phyloP scores from a whole-genome alignment of 768 basidiomycete species.

The Tricholoma sp. region DNA sequence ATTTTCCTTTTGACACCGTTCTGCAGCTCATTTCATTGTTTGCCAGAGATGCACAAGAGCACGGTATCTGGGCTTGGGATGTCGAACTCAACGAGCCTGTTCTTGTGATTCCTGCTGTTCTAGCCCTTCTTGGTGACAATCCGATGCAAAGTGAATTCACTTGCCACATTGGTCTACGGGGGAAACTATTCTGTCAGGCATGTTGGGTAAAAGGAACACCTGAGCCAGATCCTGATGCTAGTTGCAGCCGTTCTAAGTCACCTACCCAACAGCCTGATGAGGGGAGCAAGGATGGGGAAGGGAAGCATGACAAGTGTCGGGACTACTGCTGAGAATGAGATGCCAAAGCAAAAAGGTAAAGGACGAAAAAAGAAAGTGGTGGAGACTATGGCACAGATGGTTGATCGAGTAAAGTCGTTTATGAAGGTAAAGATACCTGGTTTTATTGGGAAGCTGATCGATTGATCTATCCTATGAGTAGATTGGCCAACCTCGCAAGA shows the following conservation, averaged over 20 bases:
- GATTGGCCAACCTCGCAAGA: not conserved
- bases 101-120: constrained; percentile 23
- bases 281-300: not conserved
- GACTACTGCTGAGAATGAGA: not conserved
- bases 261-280: not conserved
- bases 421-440: not conserved
- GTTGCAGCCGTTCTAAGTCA: not conserved
- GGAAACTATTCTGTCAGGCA: constrained; percentile 34
- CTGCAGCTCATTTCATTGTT: not conserved
- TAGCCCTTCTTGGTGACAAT: constrained; percentile 38
- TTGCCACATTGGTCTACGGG: constrained; percentile 36
- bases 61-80: constrained; percentile 38
- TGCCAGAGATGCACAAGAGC: constrained; percentile 18
- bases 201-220: constrained; percentile 29
- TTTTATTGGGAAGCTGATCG: too few relatives aligned
- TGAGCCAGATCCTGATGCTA: constrained; percentile 6
- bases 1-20: not conserved
- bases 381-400: not conserved
- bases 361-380: not conserved
- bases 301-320: not conserved
- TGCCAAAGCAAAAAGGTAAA: not conserved
- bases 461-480: not conserved
- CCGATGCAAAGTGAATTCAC: constrained; percentile 43
- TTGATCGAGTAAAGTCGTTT: not conserved
- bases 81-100: constrained; percentile 19